phyloP scores from a whole-genome alignment of 306 rosid genomes.

The Styphnolobium japonicum region DNA sequence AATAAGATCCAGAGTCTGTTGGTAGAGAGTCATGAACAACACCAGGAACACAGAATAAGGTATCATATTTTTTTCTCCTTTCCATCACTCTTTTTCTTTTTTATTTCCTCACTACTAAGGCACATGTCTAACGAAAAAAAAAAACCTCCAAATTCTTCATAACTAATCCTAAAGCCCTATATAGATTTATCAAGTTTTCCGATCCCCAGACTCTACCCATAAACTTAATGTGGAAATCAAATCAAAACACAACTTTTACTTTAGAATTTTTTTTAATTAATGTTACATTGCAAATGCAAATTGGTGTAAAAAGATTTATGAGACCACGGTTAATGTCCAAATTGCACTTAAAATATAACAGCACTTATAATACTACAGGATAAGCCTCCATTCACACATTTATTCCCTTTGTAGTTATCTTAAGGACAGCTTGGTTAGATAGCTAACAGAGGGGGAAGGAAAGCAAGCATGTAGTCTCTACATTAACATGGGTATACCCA shows the following conservation, averaged over 20 bases:
- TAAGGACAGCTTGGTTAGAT: background rate
- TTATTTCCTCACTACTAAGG: conserved; percentile 3
- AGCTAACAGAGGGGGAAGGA: too few species aligned
- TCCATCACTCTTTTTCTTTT: background rate
- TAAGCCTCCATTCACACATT: background rate
- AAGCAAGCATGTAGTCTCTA: too few species aligned
- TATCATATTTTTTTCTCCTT: background rate
- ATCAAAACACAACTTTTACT: background rate
- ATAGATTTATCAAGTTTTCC: conserved; percentile 1
- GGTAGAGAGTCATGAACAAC: conserved; percentile 28
- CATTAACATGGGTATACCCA: background rate
- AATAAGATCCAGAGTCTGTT: conserved; percentile 71
- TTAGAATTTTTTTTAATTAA: background rate
- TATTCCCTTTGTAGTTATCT: background rate
- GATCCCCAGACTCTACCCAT: background rate
- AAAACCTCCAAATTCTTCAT: background rate
- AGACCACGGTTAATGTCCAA: background rate
- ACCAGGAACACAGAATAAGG: conserved; percentile 26
- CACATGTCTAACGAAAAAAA: background rate
- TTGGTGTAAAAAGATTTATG: background rate
- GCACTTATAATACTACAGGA: background rate
- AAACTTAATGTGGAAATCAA: background rate
- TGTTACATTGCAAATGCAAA: background rate
- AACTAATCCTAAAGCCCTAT: conserved; percentile 1
- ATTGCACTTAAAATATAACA: background rate